Evolutionary conservation across 2,329 filamentous ascomycete genomes (phyloP).

Genomic region (Claviceps monticola): DNA sequence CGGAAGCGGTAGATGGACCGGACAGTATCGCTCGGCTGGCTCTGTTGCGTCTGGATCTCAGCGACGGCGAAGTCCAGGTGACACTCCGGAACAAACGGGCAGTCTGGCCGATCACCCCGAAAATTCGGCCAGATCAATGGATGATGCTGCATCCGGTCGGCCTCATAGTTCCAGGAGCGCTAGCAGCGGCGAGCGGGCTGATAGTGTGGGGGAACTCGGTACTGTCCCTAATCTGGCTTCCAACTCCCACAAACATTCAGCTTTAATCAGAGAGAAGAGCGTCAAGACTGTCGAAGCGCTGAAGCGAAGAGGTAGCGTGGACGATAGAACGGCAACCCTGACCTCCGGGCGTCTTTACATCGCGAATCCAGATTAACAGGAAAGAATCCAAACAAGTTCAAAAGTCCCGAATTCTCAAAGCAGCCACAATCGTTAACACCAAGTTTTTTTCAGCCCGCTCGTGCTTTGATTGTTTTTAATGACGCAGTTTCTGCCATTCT

Average conservation of each 20-base stretch:
- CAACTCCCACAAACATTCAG: slow-evolving; percentile 44
- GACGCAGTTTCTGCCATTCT: background rate
- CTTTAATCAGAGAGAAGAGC: slow-evolving; percentile 49
- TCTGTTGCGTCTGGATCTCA: slow-evolving; percentile 26
- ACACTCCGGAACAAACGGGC: slow-evolving; percentile 40
- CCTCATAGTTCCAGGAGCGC: slow-evolving; percentile 39
- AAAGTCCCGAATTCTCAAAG: no score
- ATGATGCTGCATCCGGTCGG: slow-evolving; percentile 32
- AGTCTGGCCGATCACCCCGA: slow-evolving; percentile 34
- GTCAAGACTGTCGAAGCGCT: slow-evolving; percentile 58
- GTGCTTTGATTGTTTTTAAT: background rate
- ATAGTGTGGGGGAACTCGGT: slow-evolving; percentile 42
- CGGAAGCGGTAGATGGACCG: slow-evolving; percentile 34
- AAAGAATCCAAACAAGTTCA: background rate
- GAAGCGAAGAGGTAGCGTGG: slow-evolving; percentile 64
- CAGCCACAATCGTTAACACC: no score
- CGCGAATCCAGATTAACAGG: slow-evolving; percentile 59
- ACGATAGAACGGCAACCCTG: slow-evolving; percentile 68
- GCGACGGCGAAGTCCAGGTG: slow-evolving; percentile 32
- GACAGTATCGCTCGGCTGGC: slow-evolving; percentile 38
- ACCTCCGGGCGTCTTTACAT: slow-evolving; percentile 64
- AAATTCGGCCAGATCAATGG: slow-evolving; percentile 12
- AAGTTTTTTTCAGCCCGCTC: background rate
- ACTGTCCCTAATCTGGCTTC: slow-evolving; percentile 36
- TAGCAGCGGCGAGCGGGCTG: slow-evolving; percentile 46